Conservation (phyloP, 805 yeast species). For the Ogataea degrootiae region DNA sequence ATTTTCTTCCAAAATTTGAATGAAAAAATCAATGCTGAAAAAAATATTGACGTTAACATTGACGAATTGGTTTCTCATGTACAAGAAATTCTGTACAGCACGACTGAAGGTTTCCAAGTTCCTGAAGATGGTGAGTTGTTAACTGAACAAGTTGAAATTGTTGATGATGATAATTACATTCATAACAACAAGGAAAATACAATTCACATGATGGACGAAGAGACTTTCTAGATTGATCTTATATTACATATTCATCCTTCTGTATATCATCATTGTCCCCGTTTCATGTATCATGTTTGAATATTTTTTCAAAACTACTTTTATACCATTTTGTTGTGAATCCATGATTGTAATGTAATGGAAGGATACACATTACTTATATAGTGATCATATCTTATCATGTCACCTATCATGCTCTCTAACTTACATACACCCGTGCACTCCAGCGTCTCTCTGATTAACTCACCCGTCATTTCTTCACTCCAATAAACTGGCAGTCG, state of each 20-base stretch:
- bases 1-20: constrained; percentile 63
- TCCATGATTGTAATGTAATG: too few species aligned
- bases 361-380: too few species aligned
- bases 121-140: constrained; percentile 32
- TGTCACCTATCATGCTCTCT: too few species aligned
- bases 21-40: constrained; percentile 39
- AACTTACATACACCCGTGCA: too few species aligned
- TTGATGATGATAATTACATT: constrained; percentile 1
- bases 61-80: constrained; percentile 52
- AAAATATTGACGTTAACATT: constrained; percentile 21
- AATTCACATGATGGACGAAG: constrained; percentile 30
- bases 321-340: neutral
- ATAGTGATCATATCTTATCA: too few species aligned
- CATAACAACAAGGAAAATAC: constrained; percentile 13
- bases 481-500: too few species aligned
- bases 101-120: constrained; percentile 78
- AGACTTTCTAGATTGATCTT: constrained; percentile 24
- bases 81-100: constrained; percentile 71
- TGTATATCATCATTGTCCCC: too few species aligned
- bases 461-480: too few species aligned
- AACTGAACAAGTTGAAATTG: constrained; percentile 5
- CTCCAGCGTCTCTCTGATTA: too few species aligned
- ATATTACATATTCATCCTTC: too few species aligned
- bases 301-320: too few species aligned
- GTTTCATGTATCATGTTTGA: too few species aligned